Base-by-base conservation (phyloP, 2,329 filamentous ascomycete genomes). In the Pestalotiopsis fici region DNA sequence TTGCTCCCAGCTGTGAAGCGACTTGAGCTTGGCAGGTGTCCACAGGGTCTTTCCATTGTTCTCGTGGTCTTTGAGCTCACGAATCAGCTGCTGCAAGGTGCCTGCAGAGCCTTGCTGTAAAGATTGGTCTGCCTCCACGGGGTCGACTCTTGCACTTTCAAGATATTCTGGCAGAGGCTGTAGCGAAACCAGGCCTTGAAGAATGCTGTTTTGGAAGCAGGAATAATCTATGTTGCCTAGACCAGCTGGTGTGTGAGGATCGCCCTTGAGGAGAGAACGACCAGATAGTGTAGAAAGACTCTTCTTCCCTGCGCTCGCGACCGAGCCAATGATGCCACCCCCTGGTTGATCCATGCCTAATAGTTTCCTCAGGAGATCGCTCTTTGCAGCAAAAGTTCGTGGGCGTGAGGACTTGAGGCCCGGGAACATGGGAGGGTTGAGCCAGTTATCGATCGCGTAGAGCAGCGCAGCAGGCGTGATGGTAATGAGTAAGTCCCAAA, bases 201-300 rank as follows among this genome's bases (percentile, higher is more conserved):
- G 88, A 23, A 98, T 91, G 76, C 95, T 98, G 79, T 99, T 99
- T 79, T 98, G 96, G 78, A 97, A 99, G 83, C 96, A 98, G 1
- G 94, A 97, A 77, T 98, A 97, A 82, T 97, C 93, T 82, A 90
- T 91, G 78, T 99, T 99, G 11, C 93, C 94, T 65, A 98, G 82
- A 0, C 96, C 96, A 1, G 83, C 86, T 62, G 84, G 92, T 37
- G 80, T 79, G 57, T 85, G 81, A 27, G 79, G 74, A 27, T 78
- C 78, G 27, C 73, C 71, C 70, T 82, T 85, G 27, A 80, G 76
- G 65, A 82, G 73, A 43, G 81, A 76, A 65, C 75, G 80, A 54
- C 80, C 83, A 1, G 86, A 87, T 59, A 91, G 76, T 13, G 83
- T 85, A 50, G 82, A 83, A 2, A 90, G 77, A 23, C 86, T 84